Base-by-base conservation (phyloP, 352 stramenopile genomes). In the Pythium dissimile region DNA sequence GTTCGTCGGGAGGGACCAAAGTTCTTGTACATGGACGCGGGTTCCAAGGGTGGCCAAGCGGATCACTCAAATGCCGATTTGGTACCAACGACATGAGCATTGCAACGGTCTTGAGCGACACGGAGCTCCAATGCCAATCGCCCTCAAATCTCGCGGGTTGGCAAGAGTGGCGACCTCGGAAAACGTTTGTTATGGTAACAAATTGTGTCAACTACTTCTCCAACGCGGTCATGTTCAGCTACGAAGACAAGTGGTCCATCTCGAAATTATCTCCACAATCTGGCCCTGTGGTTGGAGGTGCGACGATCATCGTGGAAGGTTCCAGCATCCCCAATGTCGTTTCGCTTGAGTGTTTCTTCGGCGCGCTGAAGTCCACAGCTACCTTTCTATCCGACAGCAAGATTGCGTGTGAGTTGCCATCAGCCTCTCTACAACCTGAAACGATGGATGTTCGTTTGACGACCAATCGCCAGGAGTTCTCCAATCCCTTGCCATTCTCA, bases 401-500 rank as follows among this genome's bases (percentile, higher is more conserved):
- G n/a, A 30, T 61, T 18, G 26, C 24, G 2, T 66, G 66, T 21
- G 18, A 44, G 15, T 6, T 52, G 23, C 55, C 55, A 5, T 2
- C 18, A 15, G 44, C 46, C 6, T 16, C 15, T 1, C 23, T 41
- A 21, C 48, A 42, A 27, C 37, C 27, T 13, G 30, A 42, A 20
- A 48, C 48, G 0, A 60, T 89, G n/a, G 9, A 59, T 9, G 50
- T 89, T 16, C 66, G 64, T 13, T 27, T 89, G n/a, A 83, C 68
- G 15, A 87, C 69, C 0, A 88, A 88, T 44, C 52, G 58, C 0
- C 71, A 87, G 54, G 77, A 87, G 26, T 85, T 76, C 44, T 85
- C 71, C 3, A 39, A 45, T 11, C 3, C 56, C 1, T 34, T 88
- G 3, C 13, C 41, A 5, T 89, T 80, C 43, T 59, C 41, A 12